Percentiles rank a stretch among this genome's conserved stretches.
Conservation (phyloP, 371 early-diverging fungal species). For the Mucor irregularis region DNA sequence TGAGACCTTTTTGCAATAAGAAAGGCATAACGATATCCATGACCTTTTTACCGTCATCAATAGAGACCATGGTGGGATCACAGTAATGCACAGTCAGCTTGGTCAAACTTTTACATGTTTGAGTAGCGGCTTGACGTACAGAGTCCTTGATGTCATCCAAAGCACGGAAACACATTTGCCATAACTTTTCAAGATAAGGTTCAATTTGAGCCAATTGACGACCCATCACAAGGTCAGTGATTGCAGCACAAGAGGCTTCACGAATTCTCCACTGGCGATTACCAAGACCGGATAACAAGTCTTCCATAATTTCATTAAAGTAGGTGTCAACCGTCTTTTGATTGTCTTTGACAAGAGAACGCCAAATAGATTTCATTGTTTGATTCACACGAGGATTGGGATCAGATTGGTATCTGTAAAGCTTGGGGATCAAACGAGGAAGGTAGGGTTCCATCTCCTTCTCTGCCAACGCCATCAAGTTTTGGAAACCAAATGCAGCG, state of each 20-base stretch:
- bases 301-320: conserved; percentile 80
- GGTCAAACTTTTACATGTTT: conserved; percentile 77
- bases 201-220: conserved; percentile 68
- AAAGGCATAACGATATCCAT: conserved; percentile 84
- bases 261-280: conserved; percentile 89
- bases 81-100: conserved; percentile 82
- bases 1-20: conserved; percentile 80
- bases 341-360: conserved; percentile 74
- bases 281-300: conserved; percentile 73
- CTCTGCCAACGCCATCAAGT: conserved; percentile 77
- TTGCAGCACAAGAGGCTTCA: conserved; percentile 77
- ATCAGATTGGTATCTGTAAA: conserved; percentile 88
- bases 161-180: conserved; percentile 88
- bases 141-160: conserved; percentile 95
- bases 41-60: conserved; percentile 66
- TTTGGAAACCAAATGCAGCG: conserved; percentile 85
- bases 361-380: conserved; percentile 91
- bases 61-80: conserved; percentile 68
- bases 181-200: conserved; percentile 75
- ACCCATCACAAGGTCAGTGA: conserved; percentile 79
- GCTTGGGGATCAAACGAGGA: conserved; percentile 75
- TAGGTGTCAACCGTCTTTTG: conserved; percentile 77
- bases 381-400: conserved; percentile 84
- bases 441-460: conserved; percentile 78
- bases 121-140: conserved; percentile 83